Evolutionary conservation across 2,329 filamentous ascomycete species (phyloP), one percentile per base, ranked within the genome.

Genomic region (Colletotrichum musicola): DNA sequence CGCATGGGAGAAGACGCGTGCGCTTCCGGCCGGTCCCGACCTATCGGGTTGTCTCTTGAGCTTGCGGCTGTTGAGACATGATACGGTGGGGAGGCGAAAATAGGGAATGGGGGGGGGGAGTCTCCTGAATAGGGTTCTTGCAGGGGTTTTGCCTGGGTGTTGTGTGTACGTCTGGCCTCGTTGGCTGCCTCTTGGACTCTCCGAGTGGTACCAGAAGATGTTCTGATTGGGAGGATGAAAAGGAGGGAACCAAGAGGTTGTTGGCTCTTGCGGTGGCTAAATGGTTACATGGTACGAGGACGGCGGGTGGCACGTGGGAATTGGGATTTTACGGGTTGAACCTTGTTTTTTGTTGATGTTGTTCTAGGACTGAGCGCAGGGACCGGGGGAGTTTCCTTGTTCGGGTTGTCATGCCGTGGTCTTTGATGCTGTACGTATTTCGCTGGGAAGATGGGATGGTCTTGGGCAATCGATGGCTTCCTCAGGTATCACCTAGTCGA

Each of bases 341-440:
- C 56, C 56, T 59, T 59, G 56, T 49, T 7, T 49, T 7, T 27
- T 35, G 10, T 20, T 6, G 22, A 25, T 25, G 22, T 25, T 25
- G 22, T 25, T 4, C 22, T 25, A 4, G 50, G 22, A 30, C 14
- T 13, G 50, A 16, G 9, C 20, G 20, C 9, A 25, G 49, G 14
- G 25, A 27, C 54, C 14, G 18, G 38, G 54, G 38, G 38, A 42
- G n/a, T 25, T 59, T 18, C 44, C 30, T 49, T n/a, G 27, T 13
- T 59, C 25, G 42, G 30, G 30, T 35, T 50, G 44, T 50, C 56
- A 50, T 50, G 56, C 44, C 27, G 27, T 49, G 46, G 46, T 50
- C 25, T 50, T 59, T 38, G 56, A 38, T 51, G 18, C 51, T 38
- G 7, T 30, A 30, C 6, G 27, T 25, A 3, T 22, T 46, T 14